These are phyloP conservation scores for Gastrodia elata DNA, from an alignment of 106 monocot species.

Conservation along the genomic window DNA sequence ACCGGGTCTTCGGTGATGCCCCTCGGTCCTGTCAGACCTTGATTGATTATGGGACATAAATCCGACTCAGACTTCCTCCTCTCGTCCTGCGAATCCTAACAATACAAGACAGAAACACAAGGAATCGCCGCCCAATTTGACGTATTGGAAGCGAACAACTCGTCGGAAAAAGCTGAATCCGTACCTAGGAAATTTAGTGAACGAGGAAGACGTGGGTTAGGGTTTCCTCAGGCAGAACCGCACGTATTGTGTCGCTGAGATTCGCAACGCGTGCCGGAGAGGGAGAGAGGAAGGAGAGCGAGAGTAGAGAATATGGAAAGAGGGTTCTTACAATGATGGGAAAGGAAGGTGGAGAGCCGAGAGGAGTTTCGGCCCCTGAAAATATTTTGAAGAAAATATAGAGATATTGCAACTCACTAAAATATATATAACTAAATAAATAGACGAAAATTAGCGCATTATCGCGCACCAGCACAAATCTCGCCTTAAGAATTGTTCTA, in stretches of 20 bases:
- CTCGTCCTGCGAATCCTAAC: neutral
- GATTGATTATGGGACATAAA: slow-evolving; percentile 10
- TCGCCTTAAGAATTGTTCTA: neutral
- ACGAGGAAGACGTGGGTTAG: neutral
- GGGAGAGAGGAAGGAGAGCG: neutral
- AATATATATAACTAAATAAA: no score
- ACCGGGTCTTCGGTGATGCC: slow-evolving; percentile 28
- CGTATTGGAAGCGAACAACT: neutral
- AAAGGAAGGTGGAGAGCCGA: neutral
- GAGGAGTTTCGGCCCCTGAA: neutral
- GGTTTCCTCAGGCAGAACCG: slow-evolving; percentile 4
- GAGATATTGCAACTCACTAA: no score
- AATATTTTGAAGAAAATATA: neutral
- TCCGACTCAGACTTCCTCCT: slow-evolving; percentile 11
- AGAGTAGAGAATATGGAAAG: neutral
- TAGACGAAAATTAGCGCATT: neutral
- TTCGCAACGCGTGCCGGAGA: slow-evolving; percentile 1
- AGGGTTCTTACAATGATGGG: neutral
- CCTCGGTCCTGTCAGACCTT: slow-evolving; percentile 39
- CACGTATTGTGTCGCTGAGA: neutral
- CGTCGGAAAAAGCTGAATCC: neutral
- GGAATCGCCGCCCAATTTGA: neutral
- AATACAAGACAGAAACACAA: neutral
- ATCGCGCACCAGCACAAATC: neutral
- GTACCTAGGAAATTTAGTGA: neutral